These are phyloP conservation scores for Magnolia kwangsiensis DNA, from an alignment of 164 flowering plant species.

Conservation along the genomic window DNA sequence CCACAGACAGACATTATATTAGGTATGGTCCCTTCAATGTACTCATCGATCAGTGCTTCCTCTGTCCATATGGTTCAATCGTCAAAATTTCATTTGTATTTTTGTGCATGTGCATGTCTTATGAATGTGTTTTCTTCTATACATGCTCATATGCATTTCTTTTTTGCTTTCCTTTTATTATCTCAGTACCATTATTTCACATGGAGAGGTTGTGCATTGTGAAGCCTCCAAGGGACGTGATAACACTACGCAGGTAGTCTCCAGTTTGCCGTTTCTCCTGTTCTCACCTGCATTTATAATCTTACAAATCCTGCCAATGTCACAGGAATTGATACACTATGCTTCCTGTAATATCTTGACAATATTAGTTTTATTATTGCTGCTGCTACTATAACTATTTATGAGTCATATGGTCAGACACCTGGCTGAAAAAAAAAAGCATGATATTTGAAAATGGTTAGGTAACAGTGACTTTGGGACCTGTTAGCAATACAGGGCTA, in stretches of 20 bases:
- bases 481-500: no score
- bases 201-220: constrained; percentile 45
- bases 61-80: not conserved
- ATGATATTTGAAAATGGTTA: no score
- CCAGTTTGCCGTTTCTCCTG: constrained; percentile 1
- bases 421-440: no score
- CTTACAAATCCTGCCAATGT: not conserved
- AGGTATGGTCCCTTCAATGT: constrained; percentile 35
- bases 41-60: not conserved
- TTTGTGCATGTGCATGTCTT: not conserved
- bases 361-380: no score
- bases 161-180: not conserved
- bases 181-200: constrained; percentile 46
- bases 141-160: not conserved
- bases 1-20: constrained; percentile 46
- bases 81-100: not conserved
- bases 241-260: constrained; percentile 41
- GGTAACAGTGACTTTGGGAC: no score
- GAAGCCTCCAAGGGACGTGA: constrained; percentile 29
- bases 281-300: not conserved
- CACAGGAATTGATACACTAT: no score
- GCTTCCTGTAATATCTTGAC: no score
- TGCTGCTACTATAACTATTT: no score
- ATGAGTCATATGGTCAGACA: no score
- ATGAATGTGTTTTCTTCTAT: not conserved